These are phyloP conservation scores for Tritrichomonas foetus DNA, from an alignment of 208 protist genomes.

Conservation along the genomic window DNA sequence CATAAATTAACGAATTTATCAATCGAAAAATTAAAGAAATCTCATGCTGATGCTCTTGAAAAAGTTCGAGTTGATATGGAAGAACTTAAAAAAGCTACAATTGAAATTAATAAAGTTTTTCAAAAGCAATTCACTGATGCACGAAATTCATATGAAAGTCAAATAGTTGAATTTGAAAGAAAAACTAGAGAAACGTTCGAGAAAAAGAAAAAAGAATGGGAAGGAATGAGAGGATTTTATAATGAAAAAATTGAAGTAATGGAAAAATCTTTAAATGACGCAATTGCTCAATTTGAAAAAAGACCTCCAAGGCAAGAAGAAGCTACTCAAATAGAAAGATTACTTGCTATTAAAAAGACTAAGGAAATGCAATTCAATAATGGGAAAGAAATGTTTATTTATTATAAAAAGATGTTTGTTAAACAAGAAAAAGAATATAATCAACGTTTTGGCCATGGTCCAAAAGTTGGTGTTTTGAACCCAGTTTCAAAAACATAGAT, in stretches of 20 bases:
- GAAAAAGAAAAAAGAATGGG: constrained; percentile 14
- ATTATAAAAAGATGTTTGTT: not conserved
- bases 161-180: not conserved
- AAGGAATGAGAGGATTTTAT: not conserved
- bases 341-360: not conserved
- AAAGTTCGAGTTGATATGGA: not conserved
- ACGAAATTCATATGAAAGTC: not conserved
- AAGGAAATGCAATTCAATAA: not conserved
- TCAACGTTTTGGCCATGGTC: not conserved
- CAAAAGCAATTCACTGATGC: not conserved
- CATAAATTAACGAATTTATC: not conserved
- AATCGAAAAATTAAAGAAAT: not conserved
- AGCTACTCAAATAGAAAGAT: not conserved
- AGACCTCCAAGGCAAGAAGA: not conserved
- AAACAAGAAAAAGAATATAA: constrained; percentile 38
- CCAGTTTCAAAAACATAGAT: too few relatives aligned
- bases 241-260: not conserved
- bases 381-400: too few relatives aligned
- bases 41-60: not conserved
- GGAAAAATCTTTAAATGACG: not conserved
- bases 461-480: constrained; percentile 33
- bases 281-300: too few relatives aligned
- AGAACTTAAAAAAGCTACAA: not conserved
- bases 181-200: not conserved
- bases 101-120: not conserved